Evolutionary conservation across 1,284 basidiomycete genomes (phyloP).

Genomic region (Ganoderma lingzhi): DNA sequence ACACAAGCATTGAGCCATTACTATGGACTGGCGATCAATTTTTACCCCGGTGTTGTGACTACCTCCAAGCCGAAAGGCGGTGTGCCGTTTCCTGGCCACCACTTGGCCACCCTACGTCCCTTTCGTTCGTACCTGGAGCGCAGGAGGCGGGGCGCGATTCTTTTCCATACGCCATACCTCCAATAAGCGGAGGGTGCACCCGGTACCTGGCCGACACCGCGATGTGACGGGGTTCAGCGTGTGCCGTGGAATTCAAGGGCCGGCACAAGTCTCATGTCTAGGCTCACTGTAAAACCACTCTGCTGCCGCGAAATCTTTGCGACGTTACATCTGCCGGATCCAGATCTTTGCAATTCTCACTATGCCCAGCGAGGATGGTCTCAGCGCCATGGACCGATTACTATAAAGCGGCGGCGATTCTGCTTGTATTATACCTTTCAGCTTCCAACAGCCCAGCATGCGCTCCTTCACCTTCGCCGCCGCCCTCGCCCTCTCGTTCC

Average conservation of each 20-base stretch:
- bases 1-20: not conserved
- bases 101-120: not conserved
- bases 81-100: not conserved
- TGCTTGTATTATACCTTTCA: not conserved
- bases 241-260: not conserved
- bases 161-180: not conserved
- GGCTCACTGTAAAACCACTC: not conserved
- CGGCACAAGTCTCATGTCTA: not conserved
- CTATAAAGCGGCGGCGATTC: not conserved
- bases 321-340: not conserved
- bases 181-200: not conserved
- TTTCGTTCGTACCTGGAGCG: slow-evolving; percentile 1
- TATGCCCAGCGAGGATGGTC: not conserved
- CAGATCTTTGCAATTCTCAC: not conserved
- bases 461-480: slow-evolving; percentile 14
- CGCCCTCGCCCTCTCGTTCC: slow-evolving; percentile 19
- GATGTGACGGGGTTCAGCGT: not conserved
- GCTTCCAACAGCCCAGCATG: slow-evolving; percentile 18
- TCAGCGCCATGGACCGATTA: not conserved
- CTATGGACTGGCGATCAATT: not conserved
- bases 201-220: not conserved
- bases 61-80: not conserved
- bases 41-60: not conserved
- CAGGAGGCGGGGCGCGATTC: slow-evolving; percentile 1
- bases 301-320: not conserved